Evolutionary conservation across 2,329 filamentous ascomycete genomes (phyloP).

Genomic region (Sporothrix phasma): DNA sequence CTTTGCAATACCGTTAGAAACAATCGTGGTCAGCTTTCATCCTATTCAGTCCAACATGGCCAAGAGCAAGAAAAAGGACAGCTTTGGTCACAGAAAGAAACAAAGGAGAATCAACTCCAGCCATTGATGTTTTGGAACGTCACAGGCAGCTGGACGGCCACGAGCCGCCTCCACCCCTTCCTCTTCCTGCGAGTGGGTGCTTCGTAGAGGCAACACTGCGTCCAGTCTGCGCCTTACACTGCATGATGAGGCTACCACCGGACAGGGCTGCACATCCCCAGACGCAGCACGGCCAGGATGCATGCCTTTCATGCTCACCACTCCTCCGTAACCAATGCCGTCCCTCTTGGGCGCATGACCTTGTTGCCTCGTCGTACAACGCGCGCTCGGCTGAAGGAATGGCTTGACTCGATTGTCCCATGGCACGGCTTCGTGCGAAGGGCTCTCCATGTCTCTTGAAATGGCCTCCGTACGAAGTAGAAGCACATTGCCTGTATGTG

Average conservation of each 20-base stretch:
- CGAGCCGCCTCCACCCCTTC: no score
- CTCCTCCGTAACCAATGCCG: no score
- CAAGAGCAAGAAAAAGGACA: no score
- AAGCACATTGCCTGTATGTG: background rate
- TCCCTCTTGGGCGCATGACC: background rate
- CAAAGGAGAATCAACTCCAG: no score
- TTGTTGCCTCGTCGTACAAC: background rate
- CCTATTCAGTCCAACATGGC: no score
- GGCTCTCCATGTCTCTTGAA: background rate
- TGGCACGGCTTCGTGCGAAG: background rate
- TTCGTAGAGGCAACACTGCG: background rate
- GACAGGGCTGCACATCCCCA: background rate
- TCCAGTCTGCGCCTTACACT: background rate
- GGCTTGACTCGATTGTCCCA: background rate
- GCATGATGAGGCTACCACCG: background rate
- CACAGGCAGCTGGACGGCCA: no score
- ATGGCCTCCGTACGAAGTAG: background rate
- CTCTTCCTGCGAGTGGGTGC: background rate
- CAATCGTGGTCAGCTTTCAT: no score
- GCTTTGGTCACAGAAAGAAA: no score
- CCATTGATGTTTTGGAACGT: no score
- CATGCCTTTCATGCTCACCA: background rate
- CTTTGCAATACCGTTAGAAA: no score
- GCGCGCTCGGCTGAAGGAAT: background rate
- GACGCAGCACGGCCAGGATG: background rate